Evolutionary conservation across 768 basidiomycete genomes (phyloP).

Genomic region (Collybia sp.): DNA sequence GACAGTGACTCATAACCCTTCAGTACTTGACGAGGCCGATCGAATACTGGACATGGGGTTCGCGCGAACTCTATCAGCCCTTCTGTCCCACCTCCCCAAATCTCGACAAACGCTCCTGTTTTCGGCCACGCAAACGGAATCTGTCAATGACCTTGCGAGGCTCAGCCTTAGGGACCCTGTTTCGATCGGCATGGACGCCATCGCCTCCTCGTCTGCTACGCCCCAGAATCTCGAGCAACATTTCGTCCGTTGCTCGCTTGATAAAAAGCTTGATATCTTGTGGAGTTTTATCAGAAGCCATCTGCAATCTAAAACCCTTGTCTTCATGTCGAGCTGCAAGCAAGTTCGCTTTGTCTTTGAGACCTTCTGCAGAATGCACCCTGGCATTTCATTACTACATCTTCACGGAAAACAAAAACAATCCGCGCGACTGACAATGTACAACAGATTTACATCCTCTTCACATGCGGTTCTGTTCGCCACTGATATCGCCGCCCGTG

Average conservation of each 20-base stretch:
- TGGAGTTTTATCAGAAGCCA: slow-evolving; percentile 97
- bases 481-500: slow-evolving; percentile 94
- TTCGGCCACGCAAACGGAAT: slow-evolving; percentile 94
- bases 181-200: slow-evolving; percentile 56
- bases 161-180: slow-evolving; percentile 83
- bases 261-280: slow-evolving; percentile 85
- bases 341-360: slow-evolving; percentile 97
- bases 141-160: slow-evolving; percentile 82
- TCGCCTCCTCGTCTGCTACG: slow-evolving; percentile 47
- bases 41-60: slow-evolving; percentile 97
- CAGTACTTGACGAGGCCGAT: slow-evolving; percentile 96
- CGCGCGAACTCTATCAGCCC: slow-evolving; percentile 79
- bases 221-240: slow-evolving; percentile 84
- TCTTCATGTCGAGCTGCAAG: slow-evolving; percentile 93
- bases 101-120: slow-evolving; percentile 94
- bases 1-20: slow-evolving; percentile 3
- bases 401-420: slow-evolving; percentile 98
- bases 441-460: slow-evolving; percentile 76
- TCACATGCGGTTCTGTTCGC: slow-evolving; percentile 87
- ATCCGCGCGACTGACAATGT: slow-evolving; percentile 78
- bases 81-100: slow-evolving; percentile 88
- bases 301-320: slow-evolving; percentile 84
- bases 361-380: slow-evolving; percentile 93
- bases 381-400: slow-evolving; percentile 88
- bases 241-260: slow-evolving; percentile 78